These are phyloP conservation scores for Fimicolochytrium jonesii DNA, from an alignment of 192 early-diverging fungal genomes.

Conservation along the genomic window DNA sequence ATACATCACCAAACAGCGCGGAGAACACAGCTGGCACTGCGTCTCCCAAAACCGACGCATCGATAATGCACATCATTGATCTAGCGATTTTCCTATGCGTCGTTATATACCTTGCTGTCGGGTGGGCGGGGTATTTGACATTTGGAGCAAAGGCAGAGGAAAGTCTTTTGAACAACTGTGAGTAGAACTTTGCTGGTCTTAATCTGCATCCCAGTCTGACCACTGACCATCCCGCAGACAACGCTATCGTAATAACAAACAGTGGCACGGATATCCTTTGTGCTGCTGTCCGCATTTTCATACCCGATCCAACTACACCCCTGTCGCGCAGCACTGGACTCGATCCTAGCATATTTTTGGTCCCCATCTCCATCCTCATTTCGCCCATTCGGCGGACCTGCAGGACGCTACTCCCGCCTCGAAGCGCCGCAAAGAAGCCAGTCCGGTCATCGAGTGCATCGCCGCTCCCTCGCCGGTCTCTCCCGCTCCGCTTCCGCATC, in stretches of 20 bases:
- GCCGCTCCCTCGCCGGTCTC: too few species aligned
- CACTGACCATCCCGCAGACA: too few species aligned
- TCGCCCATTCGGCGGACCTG: background rate
- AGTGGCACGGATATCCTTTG: slow-evolving; percentile 71
- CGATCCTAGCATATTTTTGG: slow-evolving; percentile 52
- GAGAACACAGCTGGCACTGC: too few species aligned
- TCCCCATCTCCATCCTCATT: background rate
- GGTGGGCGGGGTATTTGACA: slow-evolving; percentile 74
- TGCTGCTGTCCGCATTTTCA: slow-evolving; percentile 73
- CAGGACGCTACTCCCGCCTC: background rate
- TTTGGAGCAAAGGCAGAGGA: slow-evolving; percentile 80
- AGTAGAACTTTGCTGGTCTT: too few species aligned
- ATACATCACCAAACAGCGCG: too few species aligned
- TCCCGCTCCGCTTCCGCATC: too few species aligned
- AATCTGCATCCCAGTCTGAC: too few species aligned
- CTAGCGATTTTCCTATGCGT: slow-evolving; percentile 65
- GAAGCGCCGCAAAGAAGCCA: too few species aligned
- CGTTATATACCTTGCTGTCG: slow-evolving; percentile 72
- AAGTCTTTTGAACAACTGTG: slow-evolving; percentile 59
- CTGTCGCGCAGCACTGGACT: slow-evolving; percentile 76
- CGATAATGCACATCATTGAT: slow-evolving; percentile 59
- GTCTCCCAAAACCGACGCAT: too few species aligned
- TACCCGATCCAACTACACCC: slow-evolving; percentile 87
- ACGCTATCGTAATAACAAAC: slow-evolving; percentile 55
- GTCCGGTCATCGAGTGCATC: too few species aligned